A percentile compares a stretch with the other conserved stretches of the same genome.
These are phyloP conservation scores for Bonia amplexicaulis DNA, from an alignment of 176 grass and related monocot genomes.

Conservation along the genomic window DNA sequence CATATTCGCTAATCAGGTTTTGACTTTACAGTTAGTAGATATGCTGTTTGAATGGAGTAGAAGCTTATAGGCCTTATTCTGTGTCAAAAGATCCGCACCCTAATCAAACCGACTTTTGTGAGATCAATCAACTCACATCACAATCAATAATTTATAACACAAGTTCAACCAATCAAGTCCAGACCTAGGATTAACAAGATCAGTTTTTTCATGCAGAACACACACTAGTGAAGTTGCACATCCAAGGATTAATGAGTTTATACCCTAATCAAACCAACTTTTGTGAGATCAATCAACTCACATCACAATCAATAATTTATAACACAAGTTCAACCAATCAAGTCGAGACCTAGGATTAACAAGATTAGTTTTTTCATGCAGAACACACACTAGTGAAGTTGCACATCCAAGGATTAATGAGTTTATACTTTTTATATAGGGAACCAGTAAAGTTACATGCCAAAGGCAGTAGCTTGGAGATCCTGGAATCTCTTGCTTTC, in stretches of 20 bases:
- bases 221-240: not conserved
- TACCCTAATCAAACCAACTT: not conserved
- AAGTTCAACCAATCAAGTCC: not conserved
- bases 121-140: constrained; percentile 1
- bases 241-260: not conserved
- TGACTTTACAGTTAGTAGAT: not conserved
- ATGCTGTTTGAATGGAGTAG: not conserved
- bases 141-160: not conserved
- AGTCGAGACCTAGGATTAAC: not conserved
- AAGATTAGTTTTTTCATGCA: not conserved
- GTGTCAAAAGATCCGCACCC: not conserved
- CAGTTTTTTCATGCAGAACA: not conserved
- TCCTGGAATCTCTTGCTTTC: not conserved
- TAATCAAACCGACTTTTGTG: not conserved
- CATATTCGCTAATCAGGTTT: not conserved
- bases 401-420: not conserved
- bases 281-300: constrained; percentile 1
- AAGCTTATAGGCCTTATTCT: not conserved
- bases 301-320: not conserved
- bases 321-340: not conserved
- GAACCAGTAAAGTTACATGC: not conserved
- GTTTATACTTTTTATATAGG: not conserved
- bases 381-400: not conserved
- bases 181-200: not conserved
- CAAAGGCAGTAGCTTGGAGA: not conserved